Evolutionary conservation across 1,139 yeast genomes (phyloP), one percentile per base, ranked within the genome.

Genomic region (Yamadazyma taylorii): DNA sequence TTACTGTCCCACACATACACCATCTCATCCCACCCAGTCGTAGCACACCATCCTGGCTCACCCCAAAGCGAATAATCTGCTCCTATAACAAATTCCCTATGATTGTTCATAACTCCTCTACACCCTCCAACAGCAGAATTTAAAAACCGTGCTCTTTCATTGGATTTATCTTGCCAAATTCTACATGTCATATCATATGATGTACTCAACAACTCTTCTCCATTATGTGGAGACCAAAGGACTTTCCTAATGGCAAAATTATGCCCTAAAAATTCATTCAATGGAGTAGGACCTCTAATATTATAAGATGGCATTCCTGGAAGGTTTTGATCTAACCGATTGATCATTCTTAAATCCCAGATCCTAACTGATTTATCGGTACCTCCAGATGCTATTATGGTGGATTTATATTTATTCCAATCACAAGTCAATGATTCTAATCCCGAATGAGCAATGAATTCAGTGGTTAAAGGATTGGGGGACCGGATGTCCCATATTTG

Each of bases 31-130:
- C 97, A 92, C 1, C 96, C 96, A 0, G 92, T 84, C 17, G 96
- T 81, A 8, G 95, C 95, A 14, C 85, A 90, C 88, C 95, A 90
- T 1, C 97, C 97, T 3, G 94, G 95, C 47, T 83, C 81, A 8
- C 97, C 97, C 97, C 97, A 92, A 38, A 92, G 63, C 49, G 95
- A 84, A 83, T 96, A 92, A 61, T 92, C 97, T 46, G 92, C 84
- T n/a, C 95, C 97, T 47, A 86, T 79, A 2, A 85, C 97, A 63
- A 92, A 92, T 65, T 92, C 98, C 27, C 79, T 73, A 61, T 92
- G 97, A 33, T 62, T 65, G 23, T 74, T 71, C 69, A 88, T 85
- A n/a, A 76, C 73, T 7, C 77, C 79, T 27, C 70, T 61, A 38
- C 80, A 68, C 33, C 74, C 68, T 36, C 78, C 70, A 5, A 48